A percentile compares a stretch with the other conserved stretches of the same genome.
Conservation (phyloP, 305 asterid species). For the Fraxinus baroniana region DNA sequence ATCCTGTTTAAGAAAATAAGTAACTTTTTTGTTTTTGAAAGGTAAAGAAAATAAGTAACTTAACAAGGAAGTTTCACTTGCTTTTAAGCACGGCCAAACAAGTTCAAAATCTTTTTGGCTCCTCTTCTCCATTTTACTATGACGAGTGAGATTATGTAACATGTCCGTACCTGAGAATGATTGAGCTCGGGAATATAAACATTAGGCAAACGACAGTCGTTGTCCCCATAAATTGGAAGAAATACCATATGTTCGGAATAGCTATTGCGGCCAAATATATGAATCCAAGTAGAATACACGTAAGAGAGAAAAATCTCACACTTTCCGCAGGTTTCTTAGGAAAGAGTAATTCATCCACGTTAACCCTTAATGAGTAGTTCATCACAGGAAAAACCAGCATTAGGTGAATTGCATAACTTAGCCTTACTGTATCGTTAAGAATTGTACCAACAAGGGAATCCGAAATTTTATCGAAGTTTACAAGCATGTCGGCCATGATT, state of each 20-base stretch:
- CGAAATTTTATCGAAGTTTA: constrained; percentile 71
- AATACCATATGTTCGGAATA: constrained; percentile 85
- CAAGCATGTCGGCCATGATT: constrained; percentile 91
- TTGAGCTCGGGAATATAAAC: constrained; percentile 89
- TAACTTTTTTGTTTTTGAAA: no score
- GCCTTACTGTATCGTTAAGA: constrained; percentile 59
- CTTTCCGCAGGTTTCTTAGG: constrained; percentile 55
- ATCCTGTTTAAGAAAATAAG: not conserved
- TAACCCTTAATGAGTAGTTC: constrained; percentile 80
- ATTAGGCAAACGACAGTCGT: constrained; percentile 84
- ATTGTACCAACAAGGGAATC: constrained; percentile 44
- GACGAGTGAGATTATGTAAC: not conserved
- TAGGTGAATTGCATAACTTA: constrained; percentile 91
- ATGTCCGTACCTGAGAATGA: constrained; percentile 64
- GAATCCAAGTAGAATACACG: constrained; percentile 50
- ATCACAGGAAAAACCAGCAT: constrained; percentile 97
- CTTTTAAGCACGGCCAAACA: not conserved
- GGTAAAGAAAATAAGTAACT: not conserved
- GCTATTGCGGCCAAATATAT: constrained; percentile 67
- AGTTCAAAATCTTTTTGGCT: not conserved
- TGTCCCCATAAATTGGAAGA: constrained; percentile 94
- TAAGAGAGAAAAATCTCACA: constrained; percentile 53
- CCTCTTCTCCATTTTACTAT: not conserved
- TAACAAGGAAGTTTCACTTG: not conserved
- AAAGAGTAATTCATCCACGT: constrained; percentile 75